Percentiles rank a stretch among this genome's conserved stretches.
These are phyloP conservation scores for Candida lessepsii DNA, from an alignment of 805 yeast genomes.

Conservation along the genomic window DNA sequence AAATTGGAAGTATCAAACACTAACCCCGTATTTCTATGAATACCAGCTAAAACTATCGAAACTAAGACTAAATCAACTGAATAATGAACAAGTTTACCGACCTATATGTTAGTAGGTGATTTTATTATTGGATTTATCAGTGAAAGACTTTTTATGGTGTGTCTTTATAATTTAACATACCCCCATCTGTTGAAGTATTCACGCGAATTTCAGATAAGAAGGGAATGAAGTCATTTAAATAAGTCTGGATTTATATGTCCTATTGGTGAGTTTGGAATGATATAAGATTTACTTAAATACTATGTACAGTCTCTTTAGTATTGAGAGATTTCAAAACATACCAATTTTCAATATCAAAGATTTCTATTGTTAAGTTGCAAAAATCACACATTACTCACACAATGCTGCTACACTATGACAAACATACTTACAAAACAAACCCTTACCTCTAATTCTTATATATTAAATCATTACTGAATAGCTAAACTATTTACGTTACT, in stretches of 20 bases:
- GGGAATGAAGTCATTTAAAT: no score
- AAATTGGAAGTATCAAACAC: constrained; percentile 50
- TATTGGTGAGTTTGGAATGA: not conserved
- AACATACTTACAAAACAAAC: no score
- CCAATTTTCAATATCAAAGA: no score
- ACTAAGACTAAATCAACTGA: constrained; percentile 75
- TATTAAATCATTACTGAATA: constrained; percentile 51
- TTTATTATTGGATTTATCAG: no score
- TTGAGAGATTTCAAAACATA: not conserved
- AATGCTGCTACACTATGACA: no score
- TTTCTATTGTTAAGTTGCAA: no score
- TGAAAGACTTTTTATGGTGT: no score
- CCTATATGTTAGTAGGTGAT: constrained; percentile 29
- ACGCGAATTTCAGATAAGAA: constrained; percentile 6
- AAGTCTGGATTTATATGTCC: not conserved
- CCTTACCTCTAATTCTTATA: not conserved
- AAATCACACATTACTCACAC: no score
- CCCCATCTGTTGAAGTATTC: not conserved
- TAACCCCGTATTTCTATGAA: constrained; percentile 79
- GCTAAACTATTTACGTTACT: constrained; percentile 90
- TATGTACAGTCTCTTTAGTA: not conserved
- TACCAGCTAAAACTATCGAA: constrained; percentile 82
- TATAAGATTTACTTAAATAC: no score
- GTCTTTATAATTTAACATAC: constrained; percentile 1
- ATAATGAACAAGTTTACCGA: constrained; percentile 68